phyloP scores from a whole-genome alignment of 208 protist species.

The Leishmania mexicana region DNA sequence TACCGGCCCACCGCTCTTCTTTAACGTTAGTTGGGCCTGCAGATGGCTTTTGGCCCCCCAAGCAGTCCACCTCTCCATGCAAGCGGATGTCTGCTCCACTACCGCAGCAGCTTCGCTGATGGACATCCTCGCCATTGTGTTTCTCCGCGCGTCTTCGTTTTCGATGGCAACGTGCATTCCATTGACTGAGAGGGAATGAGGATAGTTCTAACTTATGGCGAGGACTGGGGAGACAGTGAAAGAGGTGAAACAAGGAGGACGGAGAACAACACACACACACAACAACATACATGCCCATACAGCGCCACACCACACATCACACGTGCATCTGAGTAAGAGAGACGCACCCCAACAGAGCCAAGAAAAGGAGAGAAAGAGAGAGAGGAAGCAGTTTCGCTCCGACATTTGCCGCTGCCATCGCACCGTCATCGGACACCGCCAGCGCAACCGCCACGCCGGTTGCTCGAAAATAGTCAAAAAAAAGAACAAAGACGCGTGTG shows the following conservation, averaged over 20 bases:
- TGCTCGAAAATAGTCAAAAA: background rate
- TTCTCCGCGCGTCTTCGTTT: background rate
- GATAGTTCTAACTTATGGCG: background rate
- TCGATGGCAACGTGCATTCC: background rate
- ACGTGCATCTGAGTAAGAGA: background rate
- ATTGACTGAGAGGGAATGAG: background rate
- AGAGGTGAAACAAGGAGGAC: background rate
- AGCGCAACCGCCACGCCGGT: conserved; percentile 1
- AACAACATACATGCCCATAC: background rate
- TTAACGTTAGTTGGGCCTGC: too few relatives aligned
- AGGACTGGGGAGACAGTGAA: background rate
- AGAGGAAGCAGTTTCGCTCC: background rate
- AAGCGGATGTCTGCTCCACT: background rate
- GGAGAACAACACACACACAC: background rate
- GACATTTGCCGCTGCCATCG: background rate
- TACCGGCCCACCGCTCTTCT: background rate
- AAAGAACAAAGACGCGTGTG: background rate
- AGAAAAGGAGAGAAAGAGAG: background rate
- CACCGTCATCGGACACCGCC: background rate
- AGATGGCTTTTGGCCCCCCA: background rate
- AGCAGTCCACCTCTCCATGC: background rate
- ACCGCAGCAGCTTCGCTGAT: background rate
- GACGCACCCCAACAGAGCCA: background rate
- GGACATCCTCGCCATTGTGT: background rate
- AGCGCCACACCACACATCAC: conserved; percentile 8